These are phyloP conservation scores for Amylostereum areolatum DNA, from an alignment of 1,284 basidiomycete species.

Conservation along the genomic window DNA sequence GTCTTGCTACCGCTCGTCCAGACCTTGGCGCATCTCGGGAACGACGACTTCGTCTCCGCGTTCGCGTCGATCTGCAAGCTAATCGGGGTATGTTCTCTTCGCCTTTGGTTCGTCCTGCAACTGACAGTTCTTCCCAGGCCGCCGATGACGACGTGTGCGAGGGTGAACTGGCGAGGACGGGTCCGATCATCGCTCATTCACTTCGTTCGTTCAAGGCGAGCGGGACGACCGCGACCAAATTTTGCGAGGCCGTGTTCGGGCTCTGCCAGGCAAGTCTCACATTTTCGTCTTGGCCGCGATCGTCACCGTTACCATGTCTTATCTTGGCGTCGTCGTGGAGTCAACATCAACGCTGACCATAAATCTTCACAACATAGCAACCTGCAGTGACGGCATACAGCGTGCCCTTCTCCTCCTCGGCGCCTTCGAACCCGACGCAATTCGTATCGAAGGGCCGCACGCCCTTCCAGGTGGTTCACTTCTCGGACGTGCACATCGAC, in stretches of 20 bases:
- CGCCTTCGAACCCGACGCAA: conserved; percentile 28
- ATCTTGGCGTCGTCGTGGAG: background rate
- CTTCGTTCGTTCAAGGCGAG: conserved; percentile 41
- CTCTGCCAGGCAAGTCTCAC: conserved; percentile 38
- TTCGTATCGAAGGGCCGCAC: conserved; percentile 32
- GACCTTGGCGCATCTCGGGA: conserved; percentile 35
- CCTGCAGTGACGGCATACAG: conserved; percentile 32
- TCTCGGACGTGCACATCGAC: conserved; percentile 53
- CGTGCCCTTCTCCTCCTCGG: conserved; percentile 37
- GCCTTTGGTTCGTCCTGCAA: background rate
- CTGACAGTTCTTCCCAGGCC: conserved; percentile 15
- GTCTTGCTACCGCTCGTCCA: conserved; percentile 34
- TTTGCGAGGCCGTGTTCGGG: conserved; percentile 52
- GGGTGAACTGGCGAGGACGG: conserved; percentile 43
- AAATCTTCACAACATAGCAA: conserved; percentile 1
- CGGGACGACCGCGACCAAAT: conserved; percentile 44
- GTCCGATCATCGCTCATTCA: conserved; percentile 52
- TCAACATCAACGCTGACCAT: too few species aligned
- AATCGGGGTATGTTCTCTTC: conserved; percentile 23
- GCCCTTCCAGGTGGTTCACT: conserved; percentile 44
- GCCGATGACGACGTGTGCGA: conserved; percentile 47
- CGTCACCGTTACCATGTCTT: too few species aligned
- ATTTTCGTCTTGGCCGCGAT: background rate
- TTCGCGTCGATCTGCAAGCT: conserved; percentile 36
- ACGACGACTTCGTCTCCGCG: conserved; percentile 32